phyloP scores from a whole-genome alignment of 2,329 filamentous ascomycete species.

The Pyrenochaeta sp. region DNA sequence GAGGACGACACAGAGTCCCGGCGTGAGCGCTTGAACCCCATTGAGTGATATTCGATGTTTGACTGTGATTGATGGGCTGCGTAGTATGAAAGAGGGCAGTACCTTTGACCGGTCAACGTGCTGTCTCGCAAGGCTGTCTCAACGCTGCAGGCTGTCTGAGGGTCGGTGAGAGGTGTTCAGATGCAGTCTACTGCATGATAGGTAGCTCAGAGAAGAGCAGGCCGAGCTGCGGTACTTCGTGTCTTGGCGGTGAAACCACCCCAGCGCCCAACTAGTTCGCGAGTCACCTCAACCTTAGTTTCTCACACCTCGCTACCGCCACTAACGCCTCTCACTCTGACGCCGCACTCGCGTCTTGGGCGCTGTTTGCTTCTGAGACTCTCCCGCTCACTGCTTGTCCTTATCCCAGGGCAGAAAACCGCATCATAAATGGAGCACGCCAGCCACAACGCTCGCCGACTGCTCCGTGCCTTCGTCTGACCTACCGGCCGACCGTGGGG shows the following conservation, averaged over 20 bases:
- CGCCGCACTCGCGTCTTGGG: conserved; percentile 33
- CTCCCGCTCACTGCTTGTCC: conserved; percentile 43
- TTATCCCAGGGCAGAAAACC: conserved; percentile 37
- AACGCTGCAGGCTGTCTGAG: conserved; percentile 1
- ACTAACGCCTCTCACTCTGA: conserved; percentile 18
- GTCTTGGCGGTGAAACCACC: conserved; percentile 12
- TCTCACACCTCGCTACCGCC: conserved; percentile 20
- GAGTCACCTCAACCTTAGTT: conserved; percentile 19
- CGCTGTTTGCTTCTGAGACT: conserved; percentile 33
- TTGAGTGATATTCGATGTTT: conserved; percentile 36
- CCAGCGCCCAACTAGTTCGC: conserved; percentile 14
- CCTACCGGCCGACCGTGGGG: conserved; percentile 63
- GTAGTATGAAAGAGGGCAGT: conserved; percentile 30
- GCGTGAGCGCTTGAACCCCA: conserved; percentile 68
- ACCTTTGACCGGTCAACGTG: conserved; percentile 31
- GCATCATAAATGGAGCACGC: conserved; percentile 67
- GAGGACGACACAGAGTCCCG: conserved; percentile 58
- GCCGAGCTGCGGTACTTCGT: background rate
- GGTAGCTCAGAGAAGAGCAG: conserved; percentile 7
- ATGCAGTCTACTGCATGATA: background rate
- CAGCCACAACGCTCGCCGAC: conserved; percentile 56
- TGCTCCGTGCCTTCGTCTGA: conserved; percentile 66
- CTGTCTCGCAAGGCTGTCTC: conserved; percentile 15
- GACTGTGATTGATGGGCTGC: conserved; percentile 19
- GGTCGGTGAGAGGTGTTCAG: conserved; percentile 2